Conservation (phyloP, 2,329 filamentous ascomycete genomes). For the Sporothrix variecibatus region DNA sequence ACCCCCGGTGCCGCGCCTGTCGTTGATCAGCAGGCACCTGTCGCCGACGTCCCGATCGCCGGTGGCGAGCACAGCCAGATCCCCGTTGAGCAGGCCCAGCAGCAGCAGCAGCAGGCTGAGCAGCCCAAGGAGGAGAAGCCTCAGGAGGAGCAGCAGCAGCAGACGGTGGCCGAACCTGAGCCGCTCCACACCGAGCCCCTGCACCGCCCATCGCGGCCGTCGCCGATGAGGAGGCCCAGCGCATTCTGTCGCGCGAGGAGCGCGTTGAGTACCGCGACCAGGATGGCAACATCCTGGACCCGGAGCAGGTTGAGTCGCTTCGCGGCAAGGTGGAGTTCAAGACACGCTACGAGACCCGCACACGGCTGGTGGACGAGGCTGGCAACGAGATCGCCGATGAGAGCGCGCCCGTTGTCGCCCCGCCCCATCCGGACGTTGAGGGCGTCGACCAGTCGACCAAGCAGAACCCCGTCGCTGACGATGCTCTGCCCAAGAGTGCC, state of each 20-base stretch:
- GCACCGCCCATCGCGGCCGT: slow-evolving; percentile 35
- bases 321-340: slow-evolving; percentile 94
- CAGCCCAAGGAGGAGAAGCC: slow-evolving; percentile 22
- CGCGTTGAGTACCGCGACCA: slow-evolving; percentile 93
- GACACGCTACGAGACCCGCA: slow-evolving; percentile 94
- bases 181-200: slow-evolving; percentile 53
- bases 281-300: slow-evolving; percentile 82
- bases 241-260: slow-evolving; percentile 66
- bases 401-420: slow-evolving; percentile 51
- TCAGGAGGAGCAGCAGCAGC: slow-evolving; percentile 4
- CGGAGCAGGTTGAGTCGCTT: slow-evolving; percentile 79
- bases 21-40: background rate
- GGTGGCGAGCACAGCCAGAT: slow-evolving; percentile 35
- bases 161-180: slow-evolving; percentile 36
- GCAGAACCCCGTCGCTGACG: slow-evolving; percentile 38
- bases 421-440: slow-evolving; percentile 63
- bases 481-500: slow-evolving; percentile 44
- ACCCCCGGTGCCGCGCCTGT: slow-evolving; percentile 10
- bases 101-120: slow-evolving; percentile 28
- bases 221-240: slow-evolving; percentile 40
- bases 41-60: slow-evolving; percentile 31
- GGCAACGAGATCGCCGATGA: slow-evolving; percentile 71
- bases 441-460: slow-evolving; percentile 62
- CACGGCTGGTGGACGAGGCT: slow-evolving; percentile 74
- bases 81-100: slow-evolving; percentile 31